These are phyloP conservation scores for Penicillium macrosclerotiorum DNA, from an alignment of 495 filamentous ascomycete genomes.

Conservation along the genomic window DNA sequence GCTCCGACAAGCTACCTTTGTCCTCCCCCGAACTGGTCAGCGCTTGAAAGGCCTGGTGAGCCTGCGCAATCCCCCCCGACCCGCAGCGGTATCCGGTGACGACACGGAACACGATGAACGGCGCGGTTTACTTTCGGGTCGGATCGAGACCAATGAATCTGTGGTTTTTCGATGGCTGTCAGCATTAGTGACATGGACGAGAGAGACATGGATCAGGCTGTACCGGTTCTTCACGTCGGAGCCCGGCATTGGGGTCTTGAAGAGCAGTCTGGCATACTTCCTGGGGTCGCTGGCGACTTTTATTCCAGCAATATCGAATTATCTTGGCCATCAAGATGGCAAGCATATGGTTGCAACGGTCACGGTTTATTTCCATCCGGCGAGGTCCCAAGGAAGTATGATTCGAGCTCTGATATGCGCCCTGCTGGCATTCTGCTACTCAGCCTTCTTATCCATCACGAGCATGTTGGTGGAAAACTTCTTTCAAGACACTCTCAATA, in stretches of 20 bases:
- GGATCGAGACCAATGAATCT: slow-evolving; percentile 23
- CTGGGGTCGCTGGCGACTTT: slow-evolving; percentile 88
- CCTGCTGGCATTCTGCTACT: slow-evolving; percentile 76
- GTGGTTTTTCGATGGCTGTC: no score
- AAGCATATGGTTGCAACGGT: slow-evolving; percentile 95
- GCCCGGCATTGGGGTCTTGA: slow-evolving; percentile 73
- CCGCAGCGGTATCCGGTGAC: slow-evolving; percentile 4
- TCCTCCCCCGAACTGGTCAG: slow-evolving; percentile 52
- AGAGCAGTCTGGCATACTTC: slow-evolving; percentile 91
- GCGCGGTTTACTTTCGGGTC: slow-evolving; percentile 38
- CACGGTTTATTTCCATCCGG: slow-evolving; percentile 96
- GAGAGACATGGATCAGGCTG: slow-evolving; percentile 15
- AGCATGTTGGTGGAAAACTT: slow-evolving; percentile 85
- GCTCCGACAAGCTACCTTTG: slow-evolving; percentile 54
- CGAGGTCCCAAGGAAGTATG: slow-evolving; percentile 86
- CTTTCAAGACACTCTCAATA: slow-evolving; percentile 61
- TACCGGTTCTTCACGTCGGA: slow-evolving; percentile 49
- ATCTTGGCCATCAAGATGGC: slow-evolving; percentile 84
- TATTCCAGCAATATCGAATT: slow-evolving; percentile 64
- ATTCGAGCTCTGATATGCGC: slow-evolving; percentile 84
- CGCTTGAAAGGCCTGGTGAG: slow-evolving; percentile 51
- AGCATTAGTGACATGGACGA: slow-evolving; percentile 3
- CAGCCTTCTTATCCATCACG: slow-evolving; percentile 72
- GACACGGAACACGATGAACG: slow-evolving; percentile 32
- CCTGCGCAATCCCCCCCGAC: slow-evolving; percentile 32